These are phyloP conservation scores for Hordeum pubiflorum DNA, from an alignment of 202 grass and related monocot genomes.

Conservation along the genomic window DNA sequence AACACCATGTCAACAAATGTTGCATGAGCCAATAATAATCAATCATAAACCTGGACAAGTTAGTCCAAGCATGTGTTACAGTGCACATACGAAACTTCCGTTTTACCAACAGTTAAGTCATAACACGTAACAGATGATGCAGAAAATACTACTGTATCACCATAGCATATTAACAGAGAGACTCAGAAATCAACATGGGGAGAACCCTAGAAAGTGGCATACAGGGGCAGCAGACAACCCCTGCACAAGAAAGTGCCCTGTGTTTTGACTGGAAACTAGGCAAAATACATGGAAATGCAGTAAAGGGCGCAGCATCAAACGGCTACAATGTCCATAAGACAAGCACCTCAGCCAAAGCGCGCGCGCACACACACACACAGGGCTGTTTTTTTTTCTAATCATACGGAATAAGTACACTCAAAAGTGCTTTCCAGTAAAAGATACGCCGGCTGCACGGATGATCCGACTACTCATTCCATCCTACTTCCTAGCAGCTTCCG, in stretches of 20 bases:
- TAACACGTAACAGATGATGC: not conserved
- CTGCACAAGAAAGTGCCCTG: constrained; percentile 5
- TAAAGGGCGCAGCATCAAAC: constrained; percentile 25
- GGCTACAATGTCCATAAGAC: constrained; percentile 34
- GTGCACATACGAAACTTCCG: not conserved
- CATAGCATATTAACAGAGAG: not conserved
- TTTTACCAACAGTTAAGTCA: not conserved
- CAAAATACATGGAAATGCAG: constrained; percentile 19
- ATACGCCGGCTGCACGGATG: constrained; percentile 27
- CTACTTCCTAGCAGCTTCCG: constrained; percentile 39
- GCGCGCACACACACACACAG: not conserved
- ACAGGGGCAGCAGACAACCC: constrained; percentile 19
- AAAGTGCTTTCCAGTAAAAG: constrained; percentile 46
- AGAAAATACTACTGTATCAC: not conserved
- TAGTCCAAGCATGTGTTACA: not conserved
- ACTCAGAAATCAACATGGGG: constrained; percentile 13
- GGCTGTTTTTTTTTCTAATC: constrained; percentile 12
- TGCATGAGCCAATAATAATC: constrained; percentile 13
- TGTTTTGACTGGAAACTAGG: constrained; percentile 29
- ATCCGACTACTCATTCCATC: constrained; percentile 31
- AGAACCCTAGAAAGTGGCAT: constrained; percentile 17
- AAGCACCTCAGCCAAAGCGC: constrained; percentile 17
- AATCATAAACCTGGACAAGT: constrained; percentile 4
- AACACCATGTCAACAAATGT: constrained; percentile 25
- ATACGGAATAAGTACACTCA: constrained; percentile 30